Conservation (phyloP, 2,329 filamentous ascomycete species). For the Alternaria consortialis region DNA sequence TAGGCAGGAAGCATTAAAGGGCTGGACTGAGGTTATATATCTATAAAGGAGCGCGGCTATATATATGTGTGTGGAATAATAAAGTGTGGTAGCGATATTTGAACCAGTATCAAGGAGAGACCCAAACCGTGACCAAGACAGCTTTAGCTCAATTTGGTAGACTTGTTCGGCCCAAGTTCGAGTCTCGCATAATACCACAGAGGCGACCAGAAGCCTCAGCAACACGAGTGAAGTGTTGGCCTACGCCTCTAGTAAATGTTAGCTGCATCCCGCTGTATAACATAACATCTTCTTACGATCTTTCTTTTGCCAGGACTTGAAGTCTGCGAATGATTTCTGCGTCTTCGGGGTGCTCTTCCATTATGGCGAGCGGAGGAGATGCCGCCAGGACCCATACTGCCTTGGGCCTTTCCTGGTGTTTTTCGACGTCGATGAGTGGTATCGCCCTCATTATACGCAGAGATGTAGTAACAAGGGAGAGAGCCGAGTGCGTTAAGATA, state of each 20-base stretch:
- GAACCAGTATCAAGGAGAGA: no score
- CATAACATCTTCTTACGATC: slow-evolving; percentile 11
- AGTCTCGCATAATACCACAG: slow-evolving; percentile 11
- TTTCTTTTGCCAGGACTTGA: slow-evolving; percentile 11
- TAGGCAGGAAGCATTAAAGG: no score
- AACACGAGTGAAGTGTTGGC: slow-evolving; percentile 14
- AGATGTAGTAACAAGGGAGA: not conserved
- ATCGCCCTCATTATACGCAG: not conserved
- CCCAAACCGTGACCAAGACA: no score
- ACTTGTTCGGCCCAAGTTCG: slow-evolving; percentile 2
- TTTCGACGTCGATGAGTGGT: not conserved
- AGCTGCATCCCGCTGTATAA: slow-evolving; percentile 15
- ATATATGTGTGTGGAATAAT: no score
- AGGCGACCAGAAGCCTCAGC: slow-evolving; percentile 12
- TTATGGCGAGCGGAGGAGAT: slow-evolving; percentile 13
- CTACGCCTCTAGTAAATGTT: slow-evolving; percentile 13
- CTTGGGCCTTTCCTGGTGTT: not conserved
- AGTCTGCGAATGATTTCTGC: slow-evolving; percentile 13
- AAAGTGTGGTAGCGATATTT: no score
- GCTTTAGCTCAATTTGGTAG: not conserved
- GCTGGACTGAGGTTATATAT: no score
- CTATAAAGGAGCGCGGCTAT: no score
- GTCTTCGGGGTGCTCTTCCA: slow-evolving; percentile 13
- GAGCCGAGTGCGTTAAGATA: not conserved
- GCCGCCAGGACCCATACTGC: slow-evolving; percentile 9